A percentile compares a stretch with the other conserved stretches of the same genome.
Evolutionary conservation across 495 filamentous ascomycete species (phyloP).

Genomic region (Penicillium desertorum): DNA sequence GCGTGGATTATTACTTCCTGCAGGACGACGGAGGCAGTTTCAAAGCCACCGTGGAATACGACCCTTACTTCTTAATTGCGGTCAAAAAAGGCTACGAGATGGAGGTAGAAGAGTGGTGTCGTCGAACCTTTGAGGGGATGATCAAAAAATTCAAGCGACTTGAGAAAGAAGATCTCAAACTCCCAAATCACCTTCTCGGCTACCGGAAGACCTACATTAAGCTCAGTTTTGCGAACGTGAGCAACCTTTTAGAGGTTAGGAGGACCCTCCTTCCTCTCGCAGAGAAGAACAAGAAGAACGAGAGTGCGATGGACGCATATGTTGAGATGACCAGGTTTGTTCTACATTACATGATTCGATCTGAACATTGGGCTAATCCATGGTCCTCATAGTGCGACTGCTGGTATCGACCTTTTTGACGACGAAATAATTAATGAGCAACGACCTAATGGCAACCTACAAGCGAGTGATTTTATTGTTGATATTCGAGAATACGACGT

Average conservation of each 20-base stretch:
- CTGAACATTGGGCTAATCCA: neutral
- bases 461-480: conserved; percentile 96
- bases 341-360: neutral
- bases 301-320: conserved; percentile 97
- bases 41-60: conserved; percentile 94
- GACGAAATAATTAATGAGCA: conserved; percentile 80
- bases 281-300: conserved; percentile 92
- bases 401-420: conserved; percentile 95
- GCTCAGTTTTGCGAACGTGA: conserved; percentile 82
- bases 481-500: conserved; percentile 99
- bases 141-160: conserved; percentile 74
- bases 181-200: conserved; percentile 94
- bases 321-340: conserved; percentile 87
- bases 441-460: conserved; percentile 77
- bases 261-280: conserved; percentile 85
- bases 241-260: conserved; percentile 77
- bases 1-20: conserved; percentile 95
- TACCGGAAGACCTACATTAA: conserved; percentile 85
- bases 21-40: conserved; percentile 91
- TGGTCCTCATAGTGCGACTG: conserved; percentile 60
- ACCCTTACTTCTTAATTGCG: conserved; percentile 93
- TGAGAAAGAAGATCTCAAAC: conserved; percentile 90
- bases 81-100: conserved; percentile 83
- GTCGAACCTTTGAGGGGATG: conserved; percentile 78
- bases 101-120: conserved; percentile 95